These are phyloP conservation scores for Terfezia boudieri DNA, from an alignment of 495 filamentous ascomycete genomes.

Conservation along the genomic window DNA sequence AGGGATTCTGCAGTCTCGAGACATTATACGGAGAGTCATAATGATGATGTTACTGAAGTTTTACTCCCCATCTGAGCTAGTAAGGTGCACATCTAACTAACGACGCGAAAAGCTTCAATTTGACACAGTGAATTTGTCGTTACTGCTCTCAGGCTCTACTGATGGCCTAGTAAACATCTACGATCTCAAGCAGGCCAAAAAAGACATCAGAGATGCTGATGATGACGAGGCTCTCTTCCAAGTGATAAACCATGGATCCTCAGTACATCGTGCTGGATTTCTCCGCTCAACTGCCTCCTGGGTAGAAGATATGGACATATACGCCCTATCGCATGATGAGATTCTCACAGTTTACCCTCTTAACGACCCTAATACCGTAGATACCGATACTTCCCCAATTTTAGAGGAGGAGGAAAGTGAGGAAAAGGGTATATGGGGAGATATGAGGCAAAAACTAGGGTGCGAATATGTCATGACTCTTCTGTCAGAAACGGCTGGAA, in stretches of 20 bases:
- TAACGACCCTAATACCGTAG: conserved; percentile 11
- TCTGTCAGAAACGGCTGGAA: conserved; percentile 30
- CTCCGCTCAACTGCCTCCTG: conserved; percentile 18
- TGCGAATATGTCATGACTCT: conserved; percentile 74
- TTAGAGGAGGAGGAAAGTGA: conserved; percentile 30
- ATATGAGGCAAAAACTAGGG: conserved; percentile 43
- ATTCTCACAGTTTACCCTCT: conserved; percentile 51
- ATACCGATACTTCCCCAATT: no score
- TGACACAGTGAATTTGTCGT: conserved; percentile 20
- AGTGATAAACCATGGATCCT: conserved; percentile 66
- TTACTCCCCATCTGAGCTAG: conserved; percentile 2
- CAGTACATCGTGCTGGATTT: conserved; percentile 71
- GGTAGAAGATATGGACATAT: conserved; percentile 33
- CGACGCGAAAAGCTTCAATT: conserved; percentile 20
- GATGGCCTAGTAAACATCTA: conserved; percentile 78
- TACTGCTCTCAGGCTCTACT: conserved; percentile 66
- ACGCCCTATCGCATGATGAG: conserved; percentile 60
- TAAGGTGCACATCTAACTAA: background rate
- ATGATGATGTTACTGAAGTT: conserved; percentile 75
- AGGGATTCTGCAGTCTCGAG: conserved; percentile 4
- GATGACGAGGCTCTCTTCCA: conserved; percentile 72
- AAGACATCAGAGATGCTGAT: conserved; percentile 35
- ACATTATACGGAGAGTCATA: conserved; percentile 70
- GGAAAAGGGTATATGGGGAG: conserved; percentile 31
- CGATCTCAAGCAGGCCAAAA: conserved; percentile 23